Evolutionary conservation across 2,329 filamentous ascomycete genomes (phyloP).

Genomic region (Dactylellina sp.): DNA sequence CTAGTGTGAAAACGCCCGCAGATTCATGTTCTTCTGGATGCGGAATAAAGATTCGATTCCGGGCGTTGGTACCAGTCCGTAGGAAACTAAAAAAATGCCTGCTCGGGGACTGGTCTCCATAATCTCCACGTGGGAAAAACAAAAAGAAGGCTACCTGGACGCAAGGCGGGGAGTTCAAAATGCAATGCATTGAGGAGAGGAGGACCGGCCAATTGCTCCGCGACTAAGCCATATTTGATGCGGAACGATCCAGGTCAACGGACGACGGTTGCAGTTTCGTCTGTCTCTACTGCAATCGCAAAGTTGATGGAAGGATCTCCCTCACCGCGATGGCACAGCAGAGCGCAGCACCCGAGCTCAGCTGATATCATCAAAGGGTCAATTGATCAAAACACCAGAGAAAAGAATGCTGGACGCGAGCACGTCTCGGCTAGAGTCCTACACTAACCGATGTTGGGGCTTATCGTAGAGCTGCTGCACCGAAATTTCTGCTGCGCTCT

Average conservation of each 20-base stretch:
- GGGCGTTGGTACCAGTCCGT: slow-evolving; percentile 37
- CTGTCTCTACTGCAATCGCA: slow-evolving; percentile 22
- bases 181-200: slow-evolving; percentile 30
- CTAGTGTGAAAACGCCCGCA: slow-evolving; percentile 2
- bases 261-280: slow-evolving; percentile 50
- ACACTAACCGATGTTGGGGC: slow-evolving; percentile 20
- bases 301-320: slow-evolving; percentile 16
- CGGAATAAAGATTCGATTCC: slow-evolving; percentile 44
- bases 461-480: slow-evolving; percentile 47
- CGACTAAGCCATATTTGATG: slow-evolving; percentile 52
- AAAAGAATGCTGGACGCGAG: slow-evolving; percentile 45
- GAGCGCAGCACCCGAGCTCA: slow-evolving; percentile 51
- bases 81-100: slow-evolving; percentile 46
- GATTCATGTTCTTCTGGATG: slow-evolving; percentile 27
- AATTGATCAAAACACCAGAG: slow-evolving; percentile 22
- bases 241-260: slow-evolving; percentile 36
- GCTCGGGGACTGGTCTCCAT: slow-evolving; percentile 42
- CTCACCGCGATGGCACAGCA: slow-evolving; percentile 30
- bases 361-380: slow-evolving; percentile 43
- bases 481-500: slow-evolving; percentile 51
- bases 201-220: slow-evolving; percentile 22
- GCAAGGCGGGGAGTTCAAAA: slow-evolving; percentile 21
- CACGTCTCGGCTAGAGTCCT: slow-evolving; percentile 50
- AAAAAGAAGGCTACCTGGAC: slow-evolving; percentile 39
- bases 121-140: slow-evolving; percentile 50